These are phyloP conservation scores for Gnomoniopsis smithogilvyi DNA, from an alignment of 2,329 filamentous ascomycete species.

Conservation along the genomic window DNA sequence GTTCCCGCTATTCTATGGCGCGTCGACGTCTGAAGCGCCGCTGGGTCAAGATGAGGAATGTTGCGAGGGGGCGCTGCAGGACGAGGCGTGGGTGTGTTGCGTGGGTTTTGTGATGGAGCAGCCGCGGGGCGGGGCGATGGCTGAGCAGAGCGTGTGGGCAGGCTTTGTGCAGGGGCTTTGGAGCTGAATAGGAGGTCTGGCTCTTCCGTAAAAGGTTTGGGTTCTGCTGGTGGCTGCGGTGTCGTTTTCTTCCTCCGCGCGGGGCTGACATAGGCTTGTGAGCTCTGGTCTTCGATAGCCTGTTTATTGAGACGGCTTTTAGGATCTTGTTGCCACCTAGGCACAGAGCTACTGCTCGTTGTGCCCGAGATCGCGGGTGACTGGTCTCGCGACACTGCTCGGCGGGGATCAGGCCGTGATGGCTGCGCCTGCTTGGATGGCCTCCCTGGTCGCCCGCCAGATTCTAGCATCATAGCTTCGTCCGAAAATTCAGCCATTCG, in stretches of 20 bases:
- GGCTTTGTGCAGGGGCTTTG: slow-evolving; percentile 33
- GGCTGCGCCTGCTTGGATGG: slow-evolving; percentile 28
- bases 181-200: slow-evolving; percentile 63
- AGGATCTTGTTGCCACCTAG: slow-evolving; percentile 61
- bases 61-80: slow-evolving; percentile 47
- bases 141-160: slow-evolving; percentile 35
- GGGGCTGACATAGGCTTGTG: slow-evolving; percentile 84
- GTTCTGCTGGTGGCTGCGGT: slow-evolving; percentile 41
- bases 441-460: slow-evolving; percentile 54
- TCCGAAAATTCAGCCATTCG: slow-evolving; percentile 51
- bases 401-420: slow-evolving; percentile 27
- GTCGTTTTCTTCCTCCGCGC: slow-evolving; percentile 72
- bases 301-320: slow-evolving; percentile 67
- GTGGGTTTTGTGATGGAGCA: slow-evolving; percentile 43
- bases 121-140: slow-evolving; percentile 40
- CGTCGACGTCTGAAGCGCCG: slow-evolving; percentile 72
- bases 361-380: slow-evolving; percentile 46
- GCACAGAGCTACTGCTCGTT: slow-evolving; percentile 42
- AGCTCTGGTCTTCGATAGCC: slow-evolving; percentile 73
- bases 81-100: slow-evolving; percentile 38
- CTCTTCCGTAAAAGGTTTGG: slow-evolving; percentile 38
- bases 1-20: slow-evolving; percentile 76
- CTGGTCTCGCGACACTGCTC: slow-evolving; percentile 39
- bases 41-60: slow-evolving; percentile 65
- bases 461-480: slow-evolving; percentile 78